Conservation (phyloP, 805 yeast species). For the Cyberlindnera xishuangbannaensis region DNA sequence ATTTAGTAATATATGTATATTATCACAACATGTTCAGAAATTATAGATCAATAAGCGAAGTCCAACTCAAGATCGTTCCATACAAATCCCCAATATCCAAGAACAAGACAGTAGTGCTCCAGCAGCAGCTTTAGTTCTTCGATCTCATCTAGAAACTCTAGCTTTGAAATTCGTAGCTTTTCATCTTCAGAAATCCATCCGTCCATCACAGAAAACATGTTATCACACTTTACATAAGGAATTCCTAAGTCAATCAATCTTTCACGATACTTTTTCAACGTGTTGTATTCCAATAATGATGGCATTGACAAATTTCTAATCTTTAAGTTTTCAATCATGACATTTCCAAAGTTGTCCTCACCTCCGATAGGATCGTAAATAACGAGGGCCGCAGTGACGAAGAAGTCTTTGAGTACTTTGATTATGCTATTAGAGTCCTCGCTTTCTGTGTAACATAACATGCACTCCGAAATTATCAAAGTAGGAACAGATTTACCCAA, state of each 20-base stretch:
- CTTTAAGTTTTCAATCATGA: slow-evolving; percentile 47
- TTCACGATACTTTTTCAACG: slow-evolving; percentile 25
- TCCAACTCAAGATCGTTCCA: slow-evolving; percentile 18
- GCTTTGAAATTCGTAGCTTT: slow-evolving; percentile 33
- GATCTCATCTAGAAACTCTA: slow-evolving; percentile 54
- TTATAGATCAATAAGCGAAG: background rate
- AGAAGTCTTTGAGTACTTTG: slow-evolving; percentile 24
- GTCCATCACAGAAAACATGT: slow-evolving; percentile 31
- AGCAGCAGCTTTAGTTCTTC: slow-evolving; percentile 50
- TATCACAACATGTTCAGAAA: too few species aligned
- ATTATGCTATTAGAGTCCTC: slow-evolving; percentile 36
- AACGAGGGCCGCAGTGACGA: slow-evolving; percentile 25
- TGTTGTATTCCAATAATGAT: slow-evolving; percentile 32
- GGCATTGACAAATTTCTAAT: slow-evolving; percentile 40
- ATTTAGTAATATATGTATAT: too few species aligned
- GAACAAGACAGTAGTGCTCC: slow-evolving; percentile 44
- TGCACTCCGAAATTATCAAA: slow-evolving; percentile 51
- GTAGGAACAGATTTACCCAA: slow-evolving; percentile 34
- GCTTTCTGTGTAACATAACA: slow-evolving; percentile 46
- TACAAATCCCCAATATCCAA: slow-evolving; percentile 23
- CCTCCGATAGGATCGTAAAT: slow-evolving; percentile 61
- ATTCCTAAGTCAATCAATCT: slow-evolving; percentile 16
- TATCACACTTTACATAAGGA: slow-evolving; percentile 9
- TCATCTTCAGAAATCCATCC: slow-evolving; percentile 33
- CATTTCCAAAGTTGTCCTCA: slow-evolving; percentile 43